Base-by-base conservation (phyloP, 2,329 filamentous ascomycete species). In the Fusarium temperatum region DNA sequence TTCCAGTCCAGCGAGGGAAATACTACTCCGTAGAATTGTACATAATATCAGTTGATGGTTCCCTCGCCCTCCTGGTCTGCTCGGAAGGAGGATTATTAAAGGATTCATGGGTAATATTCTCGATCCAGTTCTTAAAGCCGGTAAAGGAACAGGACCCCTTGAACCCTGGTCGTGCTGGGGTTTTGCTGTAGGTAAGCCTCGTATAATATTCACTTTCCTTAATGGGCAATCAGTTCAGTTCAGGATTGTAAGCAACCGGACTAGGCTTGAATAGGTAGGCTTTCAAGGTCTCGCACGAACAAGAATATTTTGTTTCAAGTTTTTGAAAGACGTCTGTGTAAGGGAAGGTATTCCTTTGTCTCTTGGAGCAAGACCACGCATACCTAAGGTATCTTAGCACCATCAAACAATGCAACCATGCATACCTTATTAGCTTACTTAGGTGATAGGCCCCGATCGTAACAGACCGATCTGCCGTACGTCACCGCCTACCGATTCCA, bases 91-190 rank as follows among this genome's bases (percentile, higher is more conserved):
- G 47, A 71, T 71, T 28, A 45, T 63, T 72, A 72, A 47, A 62
- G 64, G 58, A 41, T 63, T 30, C 58, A 64, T 58, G 66, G 67
- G n/a, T 70, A 45, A 64, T 51, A 67, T 26, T 48, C 66, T 70
- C 35, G 51, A 70, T 65, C 30, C 24, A 65, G 51, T 30, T 58
- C 45, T 59, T 65, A 70, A 54, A 58, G 20, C 66, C 60, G 67
- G 39, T 54, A 51, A 18, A 51, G 30, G 48, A 51, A 32, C 22
- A 26, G 28, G 28, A 24, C 30, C 63, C 54, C 41, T 36, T 39
- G 41, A 41, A 18, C 63, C 61, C 54, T 41, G 48, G n/a, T 57
- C 15, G n/a, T 44, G 17, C 30, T 36, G 20, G 51, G 67, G 59
- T 26, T 44, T 30, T 28, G 8, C 18, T 44, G 44, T 28, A 18